phyloP scores from a whole-genome alignment of 805 yeast species.

The Candida quercuum region DNA sequence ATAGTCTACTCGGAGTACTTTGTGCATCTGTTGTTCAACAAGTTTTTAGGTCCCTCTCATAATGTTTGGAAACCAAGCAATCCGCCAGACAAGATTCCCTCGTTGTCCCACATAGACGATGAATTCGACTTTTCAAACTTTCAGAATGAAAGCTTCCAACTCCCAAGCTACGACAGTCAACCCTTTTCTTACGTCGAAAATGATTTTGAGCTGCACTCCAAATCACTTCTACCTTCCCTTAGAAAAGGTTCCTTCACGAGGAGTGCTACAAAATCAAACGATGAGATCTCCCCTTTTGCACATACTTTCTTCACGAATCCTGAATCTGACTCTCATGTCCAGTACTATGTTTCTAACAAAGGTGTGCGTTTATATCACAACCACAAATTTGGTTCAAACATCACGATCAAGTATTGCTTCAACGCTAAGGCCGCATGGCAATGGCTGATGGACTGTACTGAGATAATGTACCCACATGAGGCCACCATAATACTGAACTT shows the following conservation, averaged over 20 bases:
- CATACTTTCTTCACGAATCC: conserved; percentile 84
- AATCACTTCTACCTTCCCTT: neutral
- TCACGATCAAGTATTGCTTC: conserved; percentile 40
- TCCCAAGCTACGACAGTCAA: conserved; percentile 1
- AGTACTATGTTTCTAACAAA: conserved; percentile 61
- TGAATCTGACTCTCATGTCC: conserved; percentile 75
- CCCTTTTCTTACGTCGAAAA: too few relatives aligned
- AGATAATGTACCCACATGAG: conserved; percentile 46
- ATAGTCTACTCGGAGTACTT: conserved; percentile 59
- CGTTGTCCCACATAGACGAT: conserved; percentile 28
- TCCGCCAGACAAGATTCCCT: conserved; percentile 43
- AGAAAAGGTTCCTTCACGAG: neutral
- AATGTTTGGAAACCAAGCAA: conserved; percentile 63
- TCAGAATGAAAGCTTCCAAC: conserved; percentile 7
- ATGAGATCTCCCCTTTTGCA: conserved; percentile 54
- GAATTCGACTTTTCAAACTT: conserved; percentile 30
- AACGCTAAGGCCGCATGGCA: conserved; percentile 78
- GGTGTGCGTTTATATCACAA: conserved; percentile 61
- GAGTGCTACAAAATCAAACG: conserved; percentile 6
- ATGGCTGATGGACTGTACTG: conserved; percentile 90
- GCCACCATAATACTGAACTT: conserved; percentile 48
- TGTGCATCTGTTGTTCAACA: conserved; percentile 56
- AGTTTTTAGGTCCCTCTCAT: conserved; percentile 60
- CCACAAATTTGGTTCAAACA: conserved; percentile 28
- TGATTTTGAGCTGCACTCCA: too few relatives aligned